Evolutionary conservation across 441 rosid species (phyloP), one percentile per base, ranked within the genome.

Genomic region (Erodium moschatum): DNA sequence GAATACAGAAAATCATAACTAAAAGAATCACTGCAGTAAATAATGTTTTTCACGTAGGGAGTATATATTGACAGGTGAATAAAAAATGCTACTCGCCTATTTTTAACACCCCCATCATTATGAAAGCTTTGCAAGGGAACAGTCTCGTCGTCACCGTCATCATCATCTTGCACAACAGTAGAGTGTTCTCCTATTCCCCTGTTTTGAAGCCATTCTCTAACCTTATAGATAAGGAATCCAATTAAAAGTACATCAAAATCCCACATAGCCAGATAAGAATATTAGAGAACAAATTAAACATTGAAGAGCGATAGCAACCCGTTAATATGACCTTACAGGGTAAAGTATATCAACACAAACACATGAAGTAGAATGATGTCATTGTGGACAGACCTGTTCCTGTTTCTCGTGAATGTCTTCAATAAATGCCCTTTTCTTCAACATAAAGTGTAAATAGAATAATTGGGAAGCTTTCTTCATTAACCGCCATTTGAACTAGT

Each of bases 121-220:
- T 20, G 12, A 19, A 58, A 58, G 63, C 13, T 0, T 58, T 85
- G 89, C 67, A 89, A 69, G 0, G 83, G 89, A 65, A 86, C 75
- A 42, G 81, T 74, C 69, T 86, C 99, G 20, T 95, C 99, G 69
- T 88, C 97, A 71, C 84, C 86, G 48, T 93, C 96, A 73, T 89
- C 97, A 24, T 84, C 96, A 54, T 90, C 98, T 65, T 89, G 97
- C 74, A 85, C 82, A 61, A 79, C 86, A 1, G 85, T 83, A 27
- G 86, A 42, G 67, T 90, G 87, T 71, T 95, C 99, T 76, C 91
- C 99, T 65, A 95, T 87, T 85, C 99, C 99, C 82, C 92, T 95
- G 87, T 90, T 92, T 86, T 92, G 97, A 82, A 95, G 98, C 99
- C 99, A 95, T 76, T 92, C 99, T 92, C 86, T 95, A 85, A 95